Evolutionary conservation across 139 green algal genomes (phyloP), one percentile per base, ranked within the genome.

Genomic region (Volvox reticuliferus): DNA sequence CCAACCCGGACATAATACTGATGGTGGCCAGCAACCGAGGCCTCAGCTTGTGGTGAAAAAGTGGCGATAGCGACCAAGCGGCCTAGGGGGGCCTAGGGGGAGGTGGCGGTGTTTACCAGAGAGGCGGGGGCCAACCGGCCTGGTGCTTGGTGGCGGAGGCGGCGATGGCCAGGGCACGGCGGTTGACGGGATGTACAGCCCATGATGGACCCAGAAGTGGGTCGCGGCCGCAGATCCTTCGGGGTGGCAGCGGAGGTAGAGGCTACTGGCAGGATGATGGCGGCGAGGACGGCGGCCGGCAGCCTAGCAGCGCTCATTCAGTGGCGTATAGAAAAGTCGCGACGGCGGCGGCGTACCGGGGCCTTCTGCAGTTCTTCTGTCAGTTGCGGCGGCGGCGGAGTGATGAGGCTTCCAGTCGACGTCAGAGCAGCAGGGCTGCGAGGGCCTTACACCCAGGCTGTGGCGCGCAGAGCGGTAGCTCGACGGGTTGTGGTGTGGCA

Each of bases 1-100:
- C 26, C 68, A 86, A 91, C 79, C 90, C 90, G n/a, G 67, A 79
- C 67, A 35, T 93, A 84, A 33, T 93, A 18, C 71, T 75, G 26
- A 62, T 63, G 68, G 90, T 91, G 26, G 73, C 44, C 67, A 69
- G n/a, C 84, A 89, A 89, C 84, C 37, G 84, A 30, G 14, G 37
- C 5, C 84, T 89, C 35, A 89, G 84, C 37, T 28, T 89, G 26
- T 89, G 84, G 84, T 89, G 62, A 71, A 55, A 30, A 68, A 24
- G 13, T 55, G 18, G 13, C 37, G 79, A 62, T n/a, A n/a, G n/a
- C n/a, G n/a, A n/a, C n/a, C n/a, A n/a, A n/a, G n/a, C n/a, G n/a
- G n/a, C n/a, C n/a, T n/a, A n/a, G n/a, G n/a, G n/a, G n/a, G n/a
- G n/a, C n/a, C n/a, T n/a, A n/a, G n/a, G n/a, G n/a, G n/a, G n/a